phyloP scores from a whole-genome alignment of 805 yeast genomes.

The Saccharomyces cerevisiae region DNA sequence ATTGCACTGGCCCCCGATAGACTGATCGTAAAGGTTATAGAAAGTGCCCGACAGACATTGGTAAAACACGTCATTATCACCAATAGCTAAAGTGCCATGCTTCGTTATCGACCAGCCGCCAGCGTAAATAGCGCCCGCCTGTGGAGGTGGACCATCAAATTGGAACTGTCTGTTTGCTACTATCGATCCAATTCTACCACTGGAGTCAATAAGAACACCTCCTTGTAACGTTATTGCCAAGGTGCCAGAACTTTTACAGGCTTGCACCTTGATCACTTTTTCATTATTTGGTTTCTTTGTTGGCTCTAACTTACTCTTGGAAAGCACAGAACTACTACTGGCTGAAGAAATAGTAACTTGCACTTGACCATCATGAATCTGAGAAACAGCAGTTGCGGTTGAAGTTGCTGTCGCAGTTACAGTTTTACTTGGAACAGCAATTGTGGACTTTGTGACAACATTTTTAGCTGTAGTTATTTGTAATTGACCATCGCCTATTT shows the following conservation, averaged over 20 bases:
- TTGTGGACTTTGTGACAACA: constrained; percentile 27
- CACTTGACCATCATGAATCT: constrained; percentile 39
- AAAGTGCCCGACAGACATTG: constrained; percentile 67
- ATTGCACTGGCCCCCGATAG: constrained; percentile 53
- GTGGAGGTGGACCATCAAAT: constrained; percentile 66
- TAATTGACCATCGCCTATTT: constrained; percentile 54
- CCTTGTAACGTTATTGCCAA: constrained; percentile 42
- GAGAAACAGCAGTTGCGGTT: constrained; percentile 30
- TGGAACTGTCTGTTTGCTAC: constrained; percentile 66
- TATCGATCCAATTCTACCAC: constrained; percentile 56
- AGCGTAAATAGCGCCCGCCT: constrained; percentile 52
- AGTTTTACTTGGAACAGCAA: constrained; percentile 41
- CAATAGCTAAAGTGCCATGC: constrained; percentile 50
- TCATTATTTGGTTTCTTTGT: constrained; percentile 12
- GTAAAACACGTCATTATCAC: constrained; percentile 48
- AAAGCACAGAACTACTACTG: constrained; percentile 33
- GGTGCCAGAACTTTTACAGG: constrained; percentile 36
- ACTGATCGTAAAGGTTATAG: constrained; percentile 66
- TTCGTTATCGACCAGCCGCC: constrained; percentile 46
- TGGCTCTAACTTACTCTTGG: constrained; percentile 15
- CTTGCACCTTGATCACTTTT: constrained; percentile 34
- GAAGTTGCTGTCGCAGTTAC: constrained; percentile 28
- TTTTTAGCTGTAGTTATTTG: constrained; percentile 33
- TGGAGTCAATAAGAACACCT: constrained; percentile 41
- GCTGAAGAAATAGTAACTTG: constrained; percentile 18